Conservation (phyloP, 208 protist genomes). For the Blechomonas ayalai region DNA sequence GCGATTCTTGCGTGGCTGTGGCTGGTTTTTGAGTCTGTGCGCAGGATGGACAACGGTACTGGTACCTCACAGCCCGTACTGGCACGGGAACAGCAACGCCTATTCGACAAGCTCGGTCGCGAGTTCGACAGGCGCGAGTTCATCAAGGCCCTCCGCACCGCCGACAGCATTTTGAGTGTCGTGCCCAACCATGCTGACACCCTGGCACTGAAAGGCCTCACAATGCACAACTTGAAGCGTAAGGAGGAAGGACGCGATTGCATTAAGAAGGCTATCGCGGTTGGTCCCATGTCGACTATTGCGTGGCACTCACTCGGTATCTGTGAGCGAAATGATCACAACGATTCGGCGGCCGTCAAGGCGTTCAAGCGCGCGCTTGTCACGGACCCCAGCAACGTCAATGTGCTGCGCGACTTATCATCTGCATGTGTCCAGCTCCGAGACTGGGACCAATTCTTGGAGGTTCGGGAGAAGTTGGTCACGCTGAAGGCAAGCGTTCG, state of each 20-base stretch:
- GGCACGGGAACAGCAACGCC: conserved; percentile 44
- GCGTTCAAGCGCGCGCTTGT: conserved; percentile 84
- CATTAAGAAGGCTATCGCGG: conserved; percentile 48
- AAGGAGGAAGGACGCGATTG: conserved; percentile 62
- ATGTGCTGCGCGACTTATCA: conserved; percentile 88
- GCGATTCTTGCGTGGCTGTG: no score
- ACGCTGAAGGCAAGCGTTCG: conserved; percentile 73
- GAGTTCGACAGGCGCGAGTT: conserved; percentile 78
- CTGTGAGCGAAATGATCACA: conserved; percentile 85
- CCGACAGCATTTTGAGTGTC: conserved; percentile 58
- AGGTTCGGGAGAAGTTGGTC: conserved; percentile 85
- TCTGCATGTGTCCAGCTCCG: conserved; percentile 88
- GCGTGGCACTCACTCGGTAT: conserved; percentile 94
- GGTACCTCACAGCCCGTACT: conserved; percentile 7
- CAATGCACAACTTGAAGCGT: conserved; percentile 56
- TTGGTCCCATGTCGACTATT: conserved; percentile 60
- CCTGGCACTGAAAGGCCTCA: conserved; percentile 72
- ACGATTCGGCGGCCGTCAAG: conserved; percentile 88
- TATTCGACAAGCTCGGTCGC: conserved; percentile 70
- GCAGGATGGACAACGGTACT: no score
- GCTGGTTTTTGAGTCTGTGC: no score
- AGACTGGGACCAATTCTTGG: conserved; percentile 88
- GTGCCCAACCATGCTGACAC: conserved; percentile 74
- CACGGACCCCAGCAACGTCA: conserved; percentile 67
- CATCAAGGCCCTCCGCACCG: conserved; percentile 66